phyloP scores from a whole-genome alignment of 2,329 filamentous ascomycete species.

The Pseudopyricularia javanii region DNA sequence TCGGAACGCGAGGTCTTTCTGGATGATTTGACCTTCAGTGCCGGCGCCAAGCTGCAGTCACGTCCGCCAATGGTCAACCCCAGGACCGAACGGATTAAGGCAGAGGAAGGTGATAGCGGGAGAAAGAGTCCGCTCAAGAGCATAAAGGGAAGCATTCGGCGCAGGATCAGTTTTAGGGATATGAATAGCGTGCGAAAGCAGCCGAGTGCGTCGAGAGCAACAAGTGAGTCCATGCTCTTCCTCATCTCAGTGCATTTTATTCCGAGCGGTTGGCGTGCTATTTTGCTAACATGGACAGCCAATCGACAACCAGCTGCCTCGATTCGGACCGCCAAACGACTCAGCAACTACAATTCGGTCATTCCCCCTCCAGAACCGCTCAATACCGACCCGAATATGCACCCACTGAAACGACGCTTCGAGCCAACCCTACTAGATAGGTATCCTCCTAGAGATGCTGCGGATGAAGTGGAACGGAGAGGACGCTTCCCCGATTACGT shows the following conservation, averaged over 20 bases:
- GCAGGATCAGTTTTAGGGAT: constrained; percentile 84
- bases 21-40: constrained; percentile 80
- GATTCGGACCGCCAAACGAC: constrained; percentile 67
- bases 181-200: constrained; percentile 93
- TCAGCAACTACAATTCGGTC: constrained; percentile 97
- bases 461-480: constrained; percentile 67
- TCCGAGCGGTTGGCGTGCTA: background rate
- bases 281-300: constrained; percentile 11
- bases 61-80: constrained; percentile 64
- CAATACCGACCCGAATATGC: constrained; percentile 83
- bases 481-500: constrained; percentile 93
- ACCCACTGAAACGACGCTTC: constrained; percentile 85
- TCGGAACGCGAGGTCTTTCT: constrained; percentile 90
- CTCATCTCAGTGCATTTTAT: constrained; percentile 2
- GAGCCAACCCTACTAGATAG: constrained; percentile 93
- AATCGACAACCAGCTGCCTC: constrained; percentile 28
- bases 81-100: constrained; percentile 69
- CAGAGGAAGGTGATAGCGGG: constrained; percentile 51
- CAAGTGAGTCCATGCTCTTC: constrained; percentile 42
- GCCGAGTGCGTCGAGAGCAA: constrained; percentile 56
- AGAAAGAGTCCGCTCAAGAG: constrained; percentile 42
- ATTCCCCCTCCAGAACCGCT: constrained; percentile 89
- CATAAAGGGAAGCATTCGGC: constrained; percentile 74
- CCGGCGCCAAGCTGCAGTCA: constrained; percentile 63
- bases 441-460: constrained; percentile 74